Base-by-base conservation (phyloP, 768 basidiomycete species). In the Amyloporia xantha region DNA sequence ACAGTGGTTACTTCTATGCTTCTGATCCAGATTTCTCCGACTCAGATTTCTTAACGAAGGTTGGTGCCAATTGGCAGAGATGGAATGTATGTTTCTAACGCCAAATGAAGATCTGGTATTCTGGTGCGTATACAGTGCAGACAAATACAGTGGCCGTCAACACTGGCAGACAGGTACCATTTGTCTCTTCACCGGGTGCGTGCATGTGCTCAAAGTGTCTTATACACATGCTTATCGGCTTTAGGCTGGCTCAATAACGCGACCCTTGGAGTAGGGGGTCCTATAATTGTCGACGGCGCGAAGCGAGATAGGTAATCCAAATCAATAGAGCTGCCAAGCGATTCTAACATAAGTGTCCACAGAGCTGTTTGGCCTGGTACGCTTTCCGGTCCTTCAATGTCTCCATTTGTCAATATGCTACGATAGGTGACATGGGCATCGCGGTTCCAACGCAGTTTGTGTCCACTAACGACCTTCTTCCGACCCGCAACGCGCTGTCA, bases 401-500 rank as follows among this genome's bases (percentile, higher is more conserved):
- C 5, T 25, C 17, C 4, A 13, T 4, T 21, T 2, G 28, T 9
- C 11, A 35, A 24, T 23, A 42, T 49, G 36, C 33, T 15, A 49
- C 37, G 3, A 37, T 44, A 74, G 76, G 77, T 28, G 79, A 81
- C 56, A 80, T 80, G 79, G 79, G 79, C 11, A 77, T 81, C 27
- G 79, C 78, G 0, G 78, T 79, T 6, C 77, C 79, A 0, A 72
- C 78, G 1, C 74, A 77, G 56, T 81, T 82, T 51, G 79, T 82
- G 0, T 80, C 78, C 0, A 82, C 79, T 0, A 76, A 76, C 53
- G 79, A 81, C 52, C 70, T 82, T 3, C 50, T 78, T 1, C 74
- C 78, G 0, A 78, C 78, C 0, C 67, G 71, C 15, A 81, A 80
- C 52, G 78, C 79, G 0, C 68, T 82, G 3, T 70, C 74, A 1